Evolutionary conservation across 2,329 filamentous ascomycete species (phyloP).

Genomic region (Cladosporium colombiae): DNA sequence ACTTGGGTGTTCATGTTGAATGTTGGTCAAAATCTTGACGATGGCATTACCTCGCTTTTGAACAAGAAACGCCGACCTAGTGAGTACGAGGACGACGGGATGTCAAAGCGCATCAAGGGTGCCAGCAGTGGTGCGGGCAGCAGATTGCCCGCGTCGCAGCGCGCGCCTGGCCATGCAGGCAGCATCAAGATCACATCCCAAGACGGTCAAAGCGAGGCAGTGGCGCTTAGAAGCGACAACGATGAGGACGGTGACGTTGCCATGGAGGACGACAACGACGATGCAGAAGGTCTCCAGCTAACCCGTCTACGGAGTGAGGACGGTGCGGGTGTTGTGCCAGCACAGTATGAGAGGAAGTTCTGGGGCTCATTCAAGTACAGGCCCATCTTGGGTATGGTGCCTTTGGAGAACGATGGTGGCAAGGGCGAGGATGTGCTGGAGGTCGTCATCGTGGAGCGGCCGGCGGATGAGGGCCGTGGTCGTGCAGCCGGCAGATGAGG

Average conservation of each 20-base stretch:
- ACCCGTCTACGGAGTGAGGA: conserved; percentile 13
- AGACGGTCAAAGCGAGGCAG: conserved; percentile 33
- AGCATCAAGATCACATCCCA: conserved; percentile 21
- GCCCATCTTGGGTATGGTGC: conserved; percentile 78
- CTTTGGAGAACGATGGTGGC: conserved; percentile 49
- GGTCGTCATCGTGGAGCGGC: conserved; percentile 85
- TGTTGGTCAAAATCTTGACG: conserved; percentile 65
- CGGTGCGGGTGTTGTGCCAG: conserved; percentile 22
- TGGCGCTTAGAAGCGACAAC: conserved; percentile 41
- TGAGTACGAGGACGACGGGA: conserved; percentile 30
- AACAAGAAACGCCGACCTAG: conserved; percentile 32
- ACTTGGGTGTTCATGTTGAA: conserved; percentile 94
- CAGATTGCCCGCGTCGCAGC: conserved; percentile 20
- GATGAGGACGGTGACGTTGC: conserved; percentile 44
- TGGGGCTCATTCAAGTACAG: conserved; percentile 94
- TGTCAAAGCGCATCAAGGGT: conserved; percentile 45
- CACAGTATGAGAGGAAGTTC: conserved; percentile 40
- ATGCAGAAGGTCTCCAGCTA: conserved; percentile 21
- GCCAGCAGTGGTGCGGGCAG: conserved; percentile 43
- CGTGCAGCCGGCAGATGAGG: conserved; percentile 10
- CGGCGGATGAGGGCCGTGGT: conserved; percentile 46
- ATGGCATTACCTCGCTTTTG: background rate
- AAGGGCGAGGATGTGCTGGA: conserved; percentile 57
- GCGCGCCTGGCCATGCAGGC: conserved; percentile 17
- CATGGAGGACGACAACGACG: conserved; percentile 44